Base-by-base conservation (phyloP, 2,329 filamentous ascomycete genomes). In the Aspergillus pseudoterreus region DNA sequence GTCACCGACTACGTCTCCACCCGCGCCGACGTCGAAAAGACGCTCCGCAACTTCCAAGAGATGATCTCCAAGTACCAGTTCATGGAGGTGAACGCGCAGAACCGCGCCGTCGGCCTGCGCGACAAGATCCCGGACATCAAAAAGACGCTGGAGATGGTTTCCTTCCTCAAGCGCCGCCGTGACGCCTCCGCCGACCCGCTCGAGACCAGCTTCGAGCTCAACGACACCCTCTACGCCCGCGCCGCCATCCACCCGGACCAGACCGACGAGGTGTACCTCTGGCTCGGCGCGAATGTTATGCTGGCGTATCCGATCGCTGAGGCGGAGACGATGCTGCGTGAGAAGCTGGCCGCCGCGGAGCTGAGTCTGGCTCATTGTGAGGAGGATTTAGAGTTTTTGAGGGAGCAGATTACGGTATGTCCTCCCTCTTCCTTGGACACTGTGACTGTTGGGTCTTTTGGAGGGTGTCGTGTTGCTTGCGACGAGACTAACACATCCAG, bases 251-350 rank as follows among this genome's bases (percentile, higher is more conserved):
- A 87, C 19, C 83, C 87, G 1, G 90, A 89, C 0, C 85, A 73
- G 45, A 69, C 72, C 2, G 71, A 96, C 6, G 92, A 99, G 69
- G 92, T 99, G 11, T 96, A 95, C 68, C 80, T 99, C 49, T 99
- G 94, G 94, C 81, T 99, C n/a, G 94, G 94, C 32, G 92, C 94
- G 51, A 99, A 99, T 64, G 92, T 97, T 44, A 99, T 99, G 94
- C 79, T 99, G 53, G 85, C 94, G 46, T 99, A 99, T 69, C 90
- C 92, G 3, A 85, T 97, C 56, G 82, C 85, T 14, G 94, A 97
- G 74, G 94, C 94, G 0, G 85, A 92, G 73, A 77, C 79, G 41
- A 80, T 99, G 59, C 78, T 99, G 50, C 76, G 81, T 42, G 83
- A 85, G 12, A 96, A 96, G 72, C 76, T 96, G 17, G 75, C 79